A percentile compares a stretch with the other conserved stretches of the same genome.
These are phyloP conservation scores for Jacaranda copaia DNA, from an alignment of 257 asterid genomes.

Conservation along the genomic window DNA sequence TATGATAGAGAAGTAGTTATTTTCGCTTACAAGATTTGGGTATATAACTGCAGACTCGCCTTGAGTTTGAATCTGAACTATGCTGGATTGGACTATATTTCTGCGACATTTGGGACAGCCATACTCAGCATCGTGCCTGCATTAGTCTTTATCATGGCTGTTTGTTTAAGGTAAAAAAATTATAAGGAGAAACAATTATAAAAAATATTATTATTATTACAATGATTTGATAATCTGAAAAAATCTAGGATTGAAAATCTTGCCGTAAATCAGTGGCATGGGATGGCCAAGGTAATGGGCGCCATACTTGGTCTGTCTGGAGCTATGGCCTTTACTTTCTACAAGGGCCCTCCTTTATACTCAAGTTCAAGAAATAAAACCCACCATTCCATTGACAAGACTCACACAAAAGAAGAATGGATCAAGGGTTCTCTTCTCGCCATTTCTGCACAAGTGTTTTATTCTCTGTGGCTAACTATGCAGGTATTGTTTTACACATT, in stretches of 20 bases:
- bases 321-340: constrained; percentile 62
- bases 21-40: not conserved
- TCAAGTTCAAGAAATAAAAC: constrained; percentile 31
- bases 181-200: not conserved
- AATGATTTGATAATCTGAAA: no score
- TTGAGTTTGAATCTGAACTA: constrained; percentile 55
- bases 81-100: constrained; percentile 49
- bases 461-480: constrained; percentile 67
- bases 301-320: constrained; percentile 50
- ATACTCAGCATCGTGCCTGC: constrained; percentile 57
- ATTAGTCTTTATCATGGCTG: constrained; percentile 62
- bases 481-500: constrained; percentile 47
- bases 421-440: constrained; percentile 65
- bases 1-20: no score
- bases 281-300: constrained; percentile 67
- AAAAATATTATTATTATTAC: not conserved
- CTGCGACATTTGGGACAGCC: constrained; percentile 75
- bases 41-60: constrained; percentile 47
- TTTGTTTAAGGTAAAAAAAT: constrained; percentile 53
- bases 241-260: constrained; percentile 55
- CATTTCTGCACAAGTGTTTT: constrained; percentile 50
- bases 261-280: constrained; percentile 48
- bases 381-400: constrained; percentile 12
- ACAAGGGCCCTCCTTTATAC: constrained; percentile 61
- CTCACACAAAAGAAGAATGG: constrained; percentile 54